Conservation (phyloP, 768 basidiomycete species). For the Kwoniella botswanensis region DNA sequence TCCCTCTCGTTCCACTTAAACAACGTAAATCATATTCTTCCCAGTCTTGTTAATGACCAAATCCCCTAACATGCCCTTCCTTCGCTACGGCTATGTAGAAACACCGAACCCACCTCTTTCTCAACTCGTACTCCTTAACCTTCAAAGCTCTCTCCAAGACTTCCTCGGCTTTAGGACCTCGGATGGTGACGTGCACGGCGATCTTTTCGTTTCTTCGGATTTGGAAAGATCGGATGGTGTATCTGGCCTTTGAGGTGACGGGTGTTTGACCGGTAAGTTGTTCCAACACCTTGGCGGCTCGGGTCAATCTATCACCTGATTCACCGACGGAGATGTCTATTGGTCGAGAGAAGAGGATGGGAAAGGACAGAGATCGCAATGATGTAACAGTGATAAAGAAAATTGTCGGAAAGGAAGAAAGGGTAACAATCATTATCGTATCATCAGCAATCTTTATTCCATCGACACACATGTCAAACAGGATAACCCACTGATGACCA, state of each 20-base stretch:
- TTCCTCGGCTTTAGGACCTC: constrained; percentile 99
- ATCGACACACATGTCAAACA: not conserved
- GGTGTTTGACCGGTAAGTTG: constrained; percentile 99
- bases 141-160: constrained; percentile 98
- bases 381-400: not conserved
- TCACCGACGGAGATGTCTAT: constrained; percentile 99
- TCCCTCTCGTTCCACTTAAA: not conserved
- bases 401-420: not conserved
- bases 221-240: constrained; percentile 98
- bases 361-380: not conserved
- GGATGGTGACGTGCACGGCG: constrained; percentile 97
- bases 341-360: not conserved
- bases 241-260: constrained; percentile 98
- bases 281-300: constrained; percentile 98
- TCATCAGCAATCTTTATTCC: not conserved
- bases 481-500: constrained; percentile 89
- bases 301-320: constrained; percentile 97
- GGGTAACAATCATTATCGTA: not conserved
- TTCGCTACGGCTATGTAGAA: not conserved
- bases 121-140: constrained; percentile 99
- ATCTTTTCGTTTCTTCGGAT: constrained; percentile 99
- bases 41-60: not conserved
- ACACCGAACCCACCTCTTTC: constrained; percentile 62
- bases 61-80: not conserved
- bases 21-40: not conserved